phyloP scores from a whole-genome alignment of 768 basidiomycete species.

The Russula abietina region DNA sequence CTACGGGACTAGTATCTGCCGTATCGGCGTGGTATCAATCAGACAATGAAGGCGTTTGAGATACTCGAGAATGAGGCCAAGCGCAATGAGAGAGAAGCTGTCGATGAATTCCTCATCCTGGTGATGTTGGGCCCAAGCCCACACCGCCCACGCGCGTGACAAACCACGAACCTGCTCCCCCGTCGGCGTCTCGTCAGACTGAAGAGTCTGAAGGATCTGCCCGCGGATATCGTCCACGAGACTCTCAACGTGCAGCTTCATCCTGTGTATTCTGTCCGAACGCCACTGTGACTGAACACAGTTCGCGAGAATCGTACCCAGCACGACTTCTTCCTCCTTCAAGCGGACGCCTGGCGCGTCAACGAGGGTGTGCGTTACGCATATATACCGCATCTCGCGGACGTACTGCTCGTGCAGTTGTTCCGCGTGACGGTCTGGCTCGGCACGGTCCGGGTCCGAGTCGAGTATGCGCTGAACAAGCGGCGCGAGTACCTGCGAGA shows the following conservation, averaged over 20 bases:
- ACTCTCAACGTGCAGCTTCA: slow-evolving; percentile 50
- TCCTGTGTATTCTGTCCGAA: slow-evolving; percentile 51
- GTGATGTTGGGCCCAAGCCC: slow-evolving; percentile 48
- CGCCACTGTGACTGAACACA: slow-evolving; percentile 59
- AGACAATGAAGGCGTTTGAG: background rate
- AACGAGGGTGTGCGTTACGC: slow-evolving; percentile 59
- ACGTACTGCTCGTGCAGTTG: slow-evolving; percentile 46
- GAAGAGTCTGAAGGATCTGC: slow-evolving; percentile 28
- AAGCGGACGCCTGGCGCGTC: slow-evolving; percentile 49
- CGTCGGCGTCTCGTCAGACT: background rate
- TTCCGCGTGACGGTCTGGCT: background rate
- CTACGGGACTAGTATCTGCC: background rate
- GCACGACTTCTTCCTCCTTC: slow-evolving; percentile 66
- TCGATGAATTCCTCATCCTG: slow-evolving; percentile 32
- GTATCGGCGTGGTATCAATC: background rate
- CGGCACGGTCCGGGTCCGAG: background rate
- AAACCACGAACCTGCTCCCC: slow-evolving; percentile 35
- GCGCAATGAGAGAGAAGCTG: too few relatives aligned
- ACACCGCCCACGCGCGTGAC: slow-evolving; percentile 56
- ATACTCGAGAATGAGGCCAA: background rate
- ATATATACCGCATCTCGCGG: slow-evolving; percentile 66
- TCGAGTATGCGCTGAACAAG: background rate
- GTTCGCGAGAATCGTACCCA: slow-evolving; percentile 68
- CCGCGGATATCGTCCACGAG: slow-evolving; percentile 48
- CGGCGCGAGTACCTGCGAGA: slow-evolving; percentile 7